Conservation (phyloP, 768 basidiomycete species). For the Pholiota microspora region DNA sequence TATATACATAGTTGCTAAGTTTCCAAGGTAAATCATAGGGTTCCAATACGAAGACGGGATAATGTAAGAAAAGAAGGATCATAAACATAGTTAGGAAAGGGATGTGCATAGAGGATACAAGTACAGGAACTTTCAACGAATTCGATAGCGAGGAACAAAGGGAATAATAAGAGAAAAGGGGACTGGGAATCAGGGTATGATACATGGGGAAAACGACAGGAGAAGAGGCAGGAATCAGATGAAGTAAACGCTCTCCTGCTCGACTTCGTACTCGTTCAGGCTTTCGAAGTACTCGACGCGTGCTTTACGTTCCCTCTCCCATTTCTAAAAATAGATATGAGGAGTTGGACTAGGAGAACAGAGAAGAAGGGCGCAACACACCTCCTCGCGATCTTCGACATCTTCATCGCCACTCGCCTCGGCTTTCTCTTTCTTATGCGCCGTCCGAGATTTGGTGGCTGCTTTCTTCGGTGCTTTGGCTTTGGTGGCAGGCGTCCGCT, state of each 20-base stretch:
- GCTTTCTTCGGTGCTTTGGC: conserved; percentile 14
- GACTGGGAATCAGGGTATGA: too few relatives aligned
- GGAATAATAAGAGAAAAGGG: too few relatives aligned
- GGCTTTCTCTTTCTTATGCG: conserved; percentile 13
- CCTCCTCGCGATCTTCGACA: conserved; percentile 19
- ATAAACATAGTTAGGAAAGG: not conserved
- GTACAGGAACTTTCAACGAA: not conserved
- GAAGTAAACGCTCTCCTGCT: conserved; percentile 58
- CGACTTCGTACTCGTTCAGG: conserved; percentile 49
- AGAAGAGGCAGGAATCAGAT: conserved; percentile 28
- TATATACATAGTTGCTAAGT: not conserved
- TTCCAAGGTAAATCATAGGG: not conserved
- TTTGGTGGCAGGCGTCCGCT: conserved; percentile 1
- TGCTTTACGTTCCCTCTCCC: conserved; percentile 45
- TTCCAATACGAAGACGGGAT: not conserved
- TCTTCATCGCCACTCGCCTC: conserved; percentile 8
- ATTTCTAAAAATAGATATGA: conserved; percentile 27
- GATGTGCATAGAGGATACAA: not conserved
- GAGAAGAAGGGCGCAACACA: conserved; percentile 10
- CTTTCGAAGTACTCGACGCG: conserved; percentile 53
- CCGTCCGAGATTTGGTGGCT: conserved; percentile 10
- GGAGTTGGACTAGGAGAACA: not conserved
- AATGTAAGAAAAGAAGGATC: conserved; percentile 25
- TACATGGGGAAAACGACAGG: not conserved
- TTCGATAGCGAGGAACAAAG: not conserved